A percentile compares a stretch with the other conserved stretches of the same genome.
Evolutionary conservation across 257 asterid species (phyloP).

Genomic region (Fraxinus cuspidata): DNA sequence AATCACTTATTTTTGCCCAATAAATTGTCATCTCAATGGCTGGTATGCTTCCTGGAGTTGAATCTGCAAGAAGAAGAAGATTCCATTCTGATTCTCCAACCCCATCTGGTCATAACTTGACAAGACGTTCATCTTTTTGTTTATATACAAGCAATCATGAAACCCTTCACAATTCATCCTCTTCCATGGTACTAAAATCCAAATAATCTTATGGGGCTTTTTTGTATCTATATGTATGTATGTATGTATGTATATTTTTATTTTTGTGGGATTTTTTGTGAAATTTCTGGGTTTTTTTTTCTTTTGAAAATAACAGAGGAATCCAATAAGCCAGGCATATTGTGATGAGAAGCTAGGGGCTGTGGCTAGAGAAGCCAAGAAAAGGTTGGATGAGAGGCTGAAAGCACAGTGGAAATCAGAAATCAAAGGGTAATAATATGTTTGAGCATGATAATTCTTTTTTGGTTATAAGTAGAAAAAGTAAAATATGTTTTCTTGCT

Average conservation of each 20-base stretch:
- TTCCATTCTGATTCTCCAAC: constrained; percentile 37
- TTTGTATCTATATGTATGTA: not conserved
- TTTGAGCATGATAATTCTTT: not conserved
- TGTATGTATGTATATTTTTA: not conserved
- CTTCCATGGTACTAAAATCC: constrained; percentile 27
- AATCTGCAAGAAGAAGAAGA: constrained; percentile 51
- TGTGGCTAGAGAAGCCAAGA: constrained; percentile 52
- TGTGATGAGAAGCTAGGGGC: constrained; percentile 35
- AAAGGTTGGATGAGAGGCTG: constrained; percentile 63
- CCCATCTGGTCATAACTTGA: constrained; percentile 1
- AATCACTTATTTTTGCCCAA: not conserved
- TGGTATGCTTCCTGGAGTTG: constrained; percentile 54
- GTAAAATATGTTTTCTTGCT: not conserved
- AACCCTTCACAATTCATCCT: constrained; percentile 28
- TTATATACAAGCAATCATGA: constrained; percentile 42
- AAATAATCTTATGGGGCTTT: not conserved
- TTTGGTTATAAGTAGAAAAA: no score
- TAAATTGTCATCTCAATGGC: constrained; percentile 28
- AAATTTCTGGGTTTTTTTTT: not conserved
- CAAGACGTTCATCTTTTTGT: constrained; percentile 55
- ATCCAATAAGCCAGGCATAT: constrained; percentile 22
- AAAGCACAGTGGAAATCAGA: constrained; percentile 42
- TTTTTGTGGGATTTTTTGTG: not conserved
- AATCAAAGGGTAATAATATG: constrained; percentile 28
- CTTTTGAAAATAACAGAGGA: constrained; percentile 26